These are phyloP conservation scores for Sugiyamaella floridensis DNA, from an alignment of 805 yeast species.

Conservation along the genomic window DNA sequence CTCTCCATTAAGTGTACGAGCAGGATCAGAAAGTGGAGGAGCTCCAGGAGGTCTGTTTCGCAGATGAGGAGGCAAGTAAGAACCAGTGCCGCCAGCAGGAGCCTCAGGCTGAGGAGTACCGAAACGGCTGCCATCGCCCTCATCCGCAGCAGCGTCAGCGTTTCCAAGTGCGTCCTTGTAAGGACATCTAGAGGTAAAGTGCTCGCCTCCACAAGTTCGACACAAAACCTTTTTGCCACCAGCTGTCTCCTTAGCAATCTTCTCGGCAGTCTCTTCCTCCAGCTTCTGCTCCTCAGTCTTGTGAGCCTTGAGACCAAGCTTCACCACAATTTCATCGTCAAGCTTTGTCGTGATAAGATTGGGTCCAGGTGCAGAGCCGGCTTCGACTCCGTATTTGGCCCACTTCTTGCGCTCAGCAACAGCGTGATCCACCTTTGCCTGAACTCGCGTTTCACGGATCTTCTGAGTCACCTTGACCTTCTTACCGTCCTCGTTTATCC, in stretches of 20 bases:
- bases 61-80: conserved; percentile 58
- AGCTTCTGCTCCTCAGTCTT: conserved; percentile 49
- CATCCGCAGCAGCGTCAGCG: conserved; percentile 37
- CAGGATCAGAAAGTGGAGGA: conserved; percentile 33
- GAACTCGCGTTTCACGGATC: conserved; percentile 66
- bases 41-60: conserved; percentile 39
- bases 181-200: conserved; percentile 93
- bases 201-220: conserved; percentile 91
- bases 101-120: conserved; percentile 29
- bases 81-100: conserved; percentile 26
- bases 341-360: conserved; percentile 81
- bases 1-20: conserved; percentile 40
- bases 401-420: conserved; percentile 87
- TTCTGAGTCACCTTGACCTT: conserved; percentile 83
- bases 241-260: conserved; percentile 41
- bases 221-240: conserved; percentile 52
- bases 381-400: conserved; percentile 82
- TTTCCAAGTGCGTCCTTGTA: conserved; percentile 78
- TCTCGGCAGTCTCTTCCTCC: conserved; percentile 48
- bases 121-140: conserved; percentile 27
- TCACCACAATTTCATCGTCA: conserved; percentile 75
- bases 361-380: conserved; percentile 70
- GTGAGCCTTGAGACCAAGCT: conserved; percentile 45
- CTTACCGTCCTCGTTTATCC: conserved; percentile 63
- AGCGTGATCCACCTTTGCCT: conserved; percentile 73